Percentiles rank a stretch among this genome's conserved stretches.
phyloP scores from a whole-genome alignment of 768 basidiomycete genomes.

The Agaricus blazei region DNA sequence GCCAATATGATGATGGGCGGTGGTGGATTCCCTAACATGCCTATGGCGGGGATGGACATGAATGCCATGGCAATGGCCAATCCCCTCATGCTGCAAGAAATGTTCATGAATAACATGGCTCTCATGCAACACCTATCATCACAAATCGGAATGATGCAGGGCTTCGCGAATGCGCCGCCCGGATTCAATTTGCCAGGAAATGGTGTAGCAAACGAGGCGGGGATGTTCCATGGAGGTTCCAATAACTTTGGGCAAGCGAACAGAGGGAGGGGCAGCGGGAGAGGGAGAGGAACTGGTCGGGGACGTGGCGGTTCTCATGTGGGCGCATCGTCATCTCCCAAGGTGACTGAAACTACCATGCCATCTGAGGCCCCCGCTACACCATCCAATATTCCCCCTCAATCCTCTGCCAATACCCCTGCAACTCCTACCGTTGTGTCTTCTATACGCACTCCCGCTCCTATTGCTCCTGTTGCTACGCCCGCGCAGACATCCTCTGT shows the following conservation, averaged over 20 bases:
- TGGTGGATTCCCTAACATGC: conserved; percentile 37
- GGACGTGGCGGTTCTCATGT: conserved; percentile 41
- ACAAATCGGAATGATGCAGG: conserved; percentile 71
- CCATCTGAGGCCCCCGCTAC: conserved; percentile 15
- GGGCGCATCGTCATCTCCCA: conserved; percentile 15
- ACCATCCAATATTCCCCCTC: conserved; percentile 10
- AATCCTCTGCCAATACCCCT: conserved; percentile 8
- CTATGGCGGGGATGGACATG: conserved; percentile 53
- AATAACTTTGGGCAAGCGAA: conserved; percentile 29
- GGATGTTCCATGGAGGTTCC: conserved; percentile 39
- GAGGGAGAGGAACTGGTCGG: conserved; percentile 39
- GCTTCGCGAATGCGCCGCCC: conserved; percentile 45
- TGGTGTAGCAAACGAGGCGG: conserved; percentile 47
- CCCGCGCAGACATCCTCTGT: conserved; percentile 24
- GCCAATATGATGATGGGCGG: conserved; percentile 53
- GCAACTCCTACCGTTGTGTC: conserved; percentile 15
- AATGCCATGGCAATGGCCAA: conserved; percentile 50
- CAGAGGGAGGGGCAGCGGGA: conserved; percentile 32
- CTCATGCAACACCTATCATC: conserved; percentile 91
- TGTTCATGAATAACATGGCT: conserved; percentile 91
- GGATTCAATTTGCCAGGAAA: conserved; percentile 56
- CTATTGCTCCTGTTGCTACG: conserved; percentile 25
- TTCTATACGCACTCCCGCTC: conserved; percentile 17
- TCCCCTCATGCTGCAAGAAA: conserved; percentile 75
- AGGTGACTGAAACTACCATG: conserved; percentile 9